Base-by-base conservation (phyloP, 805 yeast species). In the Priceomyces haplophilus region DNA sequence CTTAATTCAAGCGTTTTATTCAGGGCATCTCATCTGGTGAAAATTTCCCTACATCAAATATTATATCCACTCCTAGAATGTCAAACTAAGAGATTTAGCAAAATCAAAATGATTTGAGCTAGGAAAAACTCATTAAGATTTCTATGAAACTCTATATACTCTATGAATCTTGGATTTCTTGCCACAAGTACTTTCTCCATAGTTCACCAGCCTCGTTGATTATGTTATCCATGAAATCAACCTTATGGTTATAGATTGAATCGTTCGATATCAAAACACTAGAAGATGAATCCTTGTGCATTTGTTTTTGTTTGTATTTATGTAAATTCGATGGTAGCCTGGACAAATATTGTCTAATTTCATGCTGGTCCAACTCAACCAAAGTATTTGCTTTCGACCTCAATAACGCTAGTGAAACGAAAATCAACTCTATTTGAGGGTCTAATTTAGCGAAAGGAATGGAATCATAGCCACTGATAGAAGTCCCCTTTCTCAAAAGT, bases 321-420 rank as follows among this genome's bases (percentile, higher is more conserved):
- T 60, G 59, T 12, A 70, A 64, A 46, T 69, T 69, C 11, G 81
- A 71, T 1, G 82, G 79, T 37, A 76, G 56, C 30, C 82, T 76
- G 47, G 79, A 79, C 47, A 90, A 71, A 50, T 81, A 80, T 57
- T 89, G 95, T 30, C 89, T 73, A 35, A 88, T 87, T 63, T 90
- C 98, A 49, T 86, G 82, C 58, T 88, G 95, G 55, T 90, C 98
- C 49, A 89, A 81, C 58, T 90, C 97, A 49, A 87, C 74, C 42
- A 90, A 72, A 31, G 85, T 80, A 51, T 80, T 79, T 52, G 85
- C 90, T 61, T 84, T 83, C 40, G 91, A 82, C 61, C 87, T 87
- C 50, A 90, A 67, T 31, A 90, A 77, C 1, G 97, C 87, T 37
- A 89, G 67, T 38, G 87, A 80, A 2, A 86, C 77, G 55, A 88